Evolutionary conservation across 208 protist genomes (phyloP).

Genomic region (Phytomonas serpens): DNA sequence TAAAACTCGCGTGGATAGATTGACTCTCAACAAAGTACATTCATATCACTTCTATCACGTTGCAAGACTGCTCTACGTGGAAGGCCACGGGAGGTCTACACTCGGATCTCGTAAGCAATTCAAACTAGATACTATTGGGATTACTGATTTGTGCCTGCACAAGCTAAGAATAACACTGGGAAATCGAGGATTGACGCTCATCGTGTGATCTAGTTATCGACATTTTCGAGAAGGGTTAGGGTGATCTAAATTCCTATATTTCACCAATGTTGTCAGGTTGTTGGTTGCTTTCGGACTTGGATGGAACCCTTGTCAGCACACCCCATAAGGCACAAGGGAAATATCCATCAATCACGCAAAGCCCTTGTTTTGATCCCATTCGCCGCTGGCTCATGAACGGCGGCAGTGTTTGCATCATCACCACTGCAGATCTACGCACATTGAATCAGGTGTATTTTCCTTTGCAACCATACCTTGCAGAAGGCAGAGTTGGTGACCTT

Average conservation of each 20-base stretch:
- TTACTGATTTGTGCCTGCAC: slow-evolving; percentile 6
- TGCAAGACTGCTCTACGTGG: not conserved
- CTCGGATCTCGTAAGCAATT: not conserved
- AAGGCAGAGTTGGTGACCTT: not conserved
- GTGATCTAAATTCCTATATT: slow-evolving; percentile 1
- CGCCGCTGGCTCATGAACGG: slow-evolving; percentile 55
- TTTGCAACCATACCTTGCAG: slow-evolving; percentile 24
- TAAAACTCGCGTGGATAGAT: not conserved
- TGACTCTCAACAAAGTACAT: not conserved
- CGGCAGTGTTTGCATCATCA: slow-evolving; percentile 76
- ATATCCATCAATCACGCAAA: slow-evolving; percentile 52
- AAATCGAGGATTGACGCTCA: slow-evolving; percentile 5
- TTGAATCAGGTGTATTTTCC: slow-evolving; percentile 68
- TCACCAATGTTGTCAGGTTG: slow-evolving; percentile 40
- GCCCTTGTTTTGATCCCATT: slow-evolving; percentile 47
- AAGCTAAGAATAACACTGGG: not conserved
- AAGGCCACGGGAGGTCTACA: not conserved
- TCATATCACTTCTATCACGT: not conserved
- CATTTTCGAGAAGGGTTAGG: slow-evolving; percentile 5
- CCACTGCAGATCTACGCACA: slow-evolving; percentile 64
- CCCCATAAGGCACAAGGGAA: slow-evolving; percentile 77
- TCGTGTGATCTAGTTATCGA: not conserved
- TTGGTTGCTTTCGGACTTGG: slow-evolving; percentile 76
- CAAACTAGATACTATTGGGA: slow-evolving; percentile 5
- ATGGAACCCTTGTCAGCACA: slow-evolving; percentile 77